Evolutionary conservation across 2,329 filamentous ascomycete species (phyloP).

Genomic region (Phaeosphaeria sp.): DNA sequence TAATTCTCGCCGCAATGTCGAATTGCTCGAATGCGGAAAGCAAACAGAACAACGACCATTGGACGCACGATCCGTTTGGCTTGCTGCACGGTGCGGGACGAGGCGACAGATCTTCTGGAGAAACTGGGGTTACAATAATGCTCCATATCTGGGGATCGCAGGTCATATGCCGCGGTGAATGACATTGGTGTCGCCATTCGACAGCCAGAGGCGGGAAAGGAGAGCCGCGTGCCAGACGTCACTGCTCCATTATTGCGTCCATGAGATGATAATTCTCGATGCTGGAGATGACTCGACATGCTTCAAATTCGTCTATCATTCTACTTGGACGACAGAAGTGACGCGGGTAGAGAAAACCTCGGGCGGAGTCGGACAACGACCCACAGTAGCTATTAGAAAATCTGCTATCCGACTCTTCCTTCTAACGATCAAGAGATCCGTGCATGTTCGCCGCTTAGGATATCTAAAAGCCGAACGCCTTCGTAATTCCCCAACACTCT

Average conservation of each 20-base stretch:
- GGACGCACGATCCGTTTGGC: constrained; percentile 1
- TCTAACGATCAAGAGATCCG: constrained; percentile 3
- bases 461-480: constrained; percentile 2
- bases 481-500: neutral
- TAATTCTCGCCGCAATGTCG: constrained; percentile 18
- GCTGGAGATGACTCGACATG: neutral
- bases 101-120: constrained; percentile 25
- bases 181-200: neutral
- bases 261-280: neutral
- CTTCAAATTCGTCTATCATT: neutral
- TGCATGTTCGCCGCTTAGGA: constrained; percentile 4
- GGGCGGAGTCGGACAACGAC: constrained; percentile 18
- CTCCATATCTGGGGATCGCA: constrained; percentile 16
- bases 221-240: neutral
- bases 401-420: constrained; percentile 9
- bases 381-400: constrained; percentile 24
- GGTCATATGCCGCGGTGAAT: constrained; percentile 16
- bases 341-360: constrained; percentile 3
- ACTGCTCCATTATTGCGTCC: neutral
- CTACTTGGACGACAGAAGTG: neutral
- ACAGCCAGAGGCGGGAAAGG: neutral
- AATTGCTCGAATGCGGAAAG: neutral
- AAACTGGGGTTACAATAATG: constrained; percentile 19
- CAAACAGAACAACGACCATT: neutral
- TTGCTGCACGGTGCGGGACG: constrained; percentile 24